Percentiles rank a stretch among this genome's conserved stretches.
phyloP scores from a whole-genome alignment of 2,329 filamentous ascomycete genomes.

The Arachnomyces sp. region DNA sequence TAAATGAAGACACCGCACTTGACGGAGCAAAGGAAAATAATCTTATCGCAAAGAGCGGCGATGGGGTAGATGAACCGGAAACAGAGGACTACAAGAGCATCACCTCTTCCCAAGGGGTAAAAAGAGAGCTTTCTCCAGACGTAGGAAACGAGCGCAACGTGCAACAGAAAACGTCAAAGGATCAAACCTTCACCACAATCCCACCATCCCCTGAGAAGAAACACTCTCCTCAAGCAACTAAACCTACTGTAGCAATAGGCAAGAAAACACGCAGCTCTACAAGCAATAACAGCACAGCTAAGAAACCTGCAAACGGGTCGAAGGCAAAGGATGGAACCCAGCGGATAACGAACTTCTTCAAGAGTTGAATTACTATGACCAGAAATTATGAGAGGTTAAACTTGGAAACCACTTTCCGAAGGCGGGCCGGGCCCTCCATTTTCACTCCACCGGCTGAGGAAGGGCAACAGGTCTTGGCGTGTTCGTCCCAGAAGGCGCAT shows the following conservation, averaged over 20 bases:
- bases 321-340: slow-evolving; percentile 36
- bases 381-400: too few relatives aligned
- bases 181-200: slow-evolving; percentile 14
- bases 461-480: too few relatives aligned
- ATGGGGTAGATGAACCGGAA: too few relatives aligned
- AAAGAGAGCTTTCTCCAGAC: slow-evolving; percentile 40
- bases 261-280: slow-evolving; percentile 51
- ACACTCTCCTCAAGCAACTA: slow-evolving; percentile 17
- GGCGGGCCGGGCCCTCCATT: too few relatives aligned
- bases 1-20: too few relatives aligned
- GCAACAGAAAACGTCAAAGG: slow-evolving; percentile 17
- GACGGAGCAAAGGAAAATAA: too few relatives aligned
- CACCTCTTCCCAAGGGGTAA: slow-evolving; percentile 31
- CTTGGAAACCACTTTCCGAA: too few relatives aligned
- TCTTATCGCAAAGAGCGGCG: too few relatives aligned
- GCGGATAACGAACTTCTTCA: slow-evolving; percentile 45
- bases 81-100: background rate
- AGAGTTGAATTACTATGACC: slow-evolving; percentile 20
- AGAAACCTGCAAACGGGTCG: slow-evolving; percentile 37
- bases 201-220: slow-evolving; percentile 32
- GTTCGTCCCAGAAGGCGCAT: too few relatives aligned
- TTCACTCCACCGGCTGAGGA: too few relatives aligned
- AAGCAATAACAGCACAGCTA: slow-evolving; percentile 45
- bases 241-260: slow-evolving; percentile 13
- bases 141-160: slow-evolving; percentile 8